These are phyloP conservation scores for Chlorella variabilis DNA, from an alignment of 163 green algal species.

Conservation along the genomic window DNA sequence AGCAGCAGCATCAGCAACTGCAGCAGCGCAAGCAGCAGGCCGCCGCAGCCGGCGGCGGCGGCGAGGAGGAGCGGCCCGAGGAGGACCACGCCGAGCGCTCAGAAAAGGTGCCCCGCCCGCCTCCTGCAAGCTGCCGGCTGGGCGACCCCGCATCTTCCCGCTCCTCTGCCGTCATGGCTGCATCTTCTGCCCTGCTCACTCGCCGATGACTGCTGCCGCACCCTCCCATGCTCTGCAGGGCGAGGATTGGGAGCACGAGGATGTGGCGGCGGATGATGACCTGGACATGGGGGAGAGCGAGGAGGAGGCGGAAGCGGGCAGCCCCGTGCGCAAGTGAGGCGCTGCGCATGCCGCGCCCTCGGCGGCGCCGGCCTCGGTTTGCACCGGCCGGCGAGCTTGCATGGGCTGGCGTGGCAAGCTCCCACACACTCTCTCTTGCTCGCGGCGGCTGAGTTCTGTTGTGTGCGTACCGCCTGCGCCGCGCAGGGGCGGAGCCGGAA, in stretches of 20 bases:
- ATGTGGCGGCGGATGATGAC: constrained; percentile 54
- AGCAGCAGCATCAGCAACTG: constrained; percentile 1
- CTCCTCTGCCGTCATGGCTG: neutral
- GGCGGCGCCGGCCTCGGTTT: too few relatives aligned
- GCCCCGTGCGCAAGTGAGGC: constrained; percentile 24
- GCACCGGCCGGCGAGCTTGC: too few relatives aligned
- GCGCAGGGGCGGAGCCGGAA: neutral
- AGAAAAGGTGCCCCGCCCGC: neutral
- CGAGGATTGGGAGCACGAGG: constrained; percentile 64
- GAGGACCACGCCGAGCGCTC: constrained; percentile 28
- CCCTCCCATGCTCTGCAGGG: constrained; percentile 20
- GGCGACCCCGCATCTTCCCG: too few relatives aligned
- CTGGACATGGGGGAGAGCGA: constrained; percentile 56
- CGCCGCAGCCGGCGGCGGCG: neutral
- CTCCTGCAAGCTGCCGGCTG: too few relatives aligned
- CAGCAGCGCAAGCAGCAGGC: neutral
- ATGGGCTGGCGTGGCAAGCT: too few relatives aligned
- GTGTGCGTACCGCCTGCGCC: neutral
- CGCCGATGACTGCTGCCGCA: neutral
- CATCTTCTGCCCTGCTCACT: too few relatives aligned
- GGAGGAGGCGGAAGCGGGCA: constrained; percentile 28
- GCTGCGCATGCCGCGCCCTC: too few relatives aligned
- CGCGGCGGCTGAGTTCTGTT: too few relatives aligned
- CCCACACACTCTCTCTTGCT: too few relatives aligned
- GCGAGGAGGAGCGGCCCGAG: constrained; percentile 2